A percentile compares a stretch with the other conserved stretches of the same genome.
Evolutionary conservation across 2,329 filamentous ascomycete species (phyloP).

Genomic region (Aspergillus transmontanensis): DNA sequence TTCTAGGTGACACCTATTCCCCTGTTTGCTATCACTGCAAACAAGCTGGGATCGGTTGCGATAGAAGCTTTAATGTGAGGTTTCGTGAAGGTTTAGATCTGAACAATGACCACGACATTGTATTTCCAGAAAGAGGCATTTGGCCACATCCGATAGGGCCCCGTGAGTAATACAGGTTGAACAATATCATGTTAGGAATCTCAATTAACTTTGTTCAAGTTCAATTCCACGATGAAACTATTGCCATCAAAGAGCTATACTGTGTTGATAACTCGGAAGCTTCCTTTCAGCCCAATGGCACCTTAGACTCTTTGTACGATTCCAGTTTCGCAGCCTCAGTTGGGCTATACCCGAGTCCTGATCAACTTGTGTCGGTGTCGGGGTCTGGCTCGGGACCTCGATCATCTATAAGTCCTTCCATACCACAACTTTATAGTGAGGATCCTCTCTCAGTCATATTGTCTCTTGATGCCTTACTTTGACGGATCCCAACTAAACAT

Average conservation of each 20-base stretch:
- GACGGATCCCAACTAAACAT: neutral
- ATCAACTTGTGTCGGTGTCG: neutral
- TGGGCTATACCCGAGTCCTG: neutral
- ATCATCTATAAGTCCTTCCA: neutral
- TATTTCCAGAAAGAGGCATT: constrained; percentile 18
- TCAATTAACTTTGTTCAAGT: constrained; percentile 13
- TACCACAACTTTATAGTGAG: neutral
- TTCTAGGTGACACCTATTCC: constrained; percentile 21
- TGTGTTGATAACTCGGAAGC: neutral
- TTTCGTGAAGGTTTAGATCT: constrained; percentile 25
- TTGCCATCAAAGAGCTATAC: constrained; percentile 20
- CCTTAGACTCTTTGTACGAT: neutral
- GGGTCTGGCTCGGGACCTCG: neutral
- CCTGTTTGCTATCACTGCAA: constrained; percentile 22
- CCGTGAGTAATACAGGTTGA: constrained; percentile 9
- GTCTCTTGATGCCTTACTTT: neutral
- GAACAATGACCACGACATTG: constrained; percentile 10
- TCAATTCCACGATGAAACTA: constrained; percentile 27
- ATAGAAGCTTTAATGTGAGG: constrained; percentile 22
- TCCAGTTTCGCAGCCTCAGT: neutral
- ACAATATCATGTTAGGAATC: neutral
- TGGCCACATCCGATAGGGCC: constrained; percentile 23
- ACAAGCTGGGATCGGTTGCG: constrained; percentile 18
- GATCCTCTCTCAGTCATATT: neutral
- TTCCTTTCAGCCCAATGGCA: neutral